Conservation (phyloP, 1,139 yeast genomes). For the Kodamaea plutei region DNA sequence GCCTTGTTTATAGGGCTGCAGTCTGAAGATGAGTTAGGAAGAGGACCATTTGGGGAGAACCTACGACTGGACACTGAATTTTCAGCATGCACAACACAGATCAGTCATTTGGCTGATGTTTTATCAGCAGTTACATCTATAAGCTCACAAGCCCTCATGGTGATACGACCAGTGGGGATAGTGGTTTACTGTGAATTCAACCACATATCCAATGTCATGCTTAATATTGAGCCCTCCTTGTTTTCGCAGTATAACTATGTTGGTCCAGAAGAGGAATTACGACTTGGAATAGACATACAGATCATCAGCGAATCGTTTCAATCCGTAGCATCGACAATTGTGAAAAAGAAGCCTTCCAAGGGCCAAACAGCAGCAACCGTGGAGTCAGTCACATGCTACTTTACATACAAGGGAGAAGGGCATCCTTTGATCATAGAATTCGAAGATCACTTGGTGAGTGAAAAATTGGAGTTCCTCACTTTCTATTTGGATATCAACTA, state of each 20-base stretch:
- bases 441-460: conserved; percentile 66
- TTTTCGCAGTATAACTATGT: conserved; percentile 28
- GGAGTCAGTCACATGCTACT: conserved; percentile 28
- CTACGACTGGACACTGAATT: conserved; percentile 16
- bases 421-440: conserved; percentile 65
- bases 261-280: conserved; percentile 20
- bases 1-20: neutral
- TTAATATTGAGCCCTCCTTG: conserved; percentile 35
- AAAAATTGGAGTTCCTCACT: conserved; percentile 68
- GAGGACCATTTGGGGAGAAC: neutral
- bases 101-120: conserved; percentile 37
- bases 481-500: conserved; percentile 40
- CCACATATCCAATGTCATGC: conserved; percentile 35
- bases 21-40: neutral
- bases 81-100: conserved; percentile 37
- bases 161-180: conserved; percentile 31
- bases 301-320: conserved; percentile 33
- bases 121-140: conserved; percentile 32
- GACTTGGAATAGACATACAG: conserved; percentile 37
- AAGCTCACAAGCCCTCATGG: conserved; percentile 33
- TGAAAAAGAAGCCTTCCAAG: conserved; percentile 7
- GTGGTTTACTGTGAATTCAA: conserved; percentile 34
- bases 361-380: too few relatives aligned
- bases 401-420: conserved; percentile 52
- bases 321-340: conserved; percentile 22